Evolutionary conservation across 129 eudicot species (phyloP).

Genomic region (Glebionis coronaria): DNA sequence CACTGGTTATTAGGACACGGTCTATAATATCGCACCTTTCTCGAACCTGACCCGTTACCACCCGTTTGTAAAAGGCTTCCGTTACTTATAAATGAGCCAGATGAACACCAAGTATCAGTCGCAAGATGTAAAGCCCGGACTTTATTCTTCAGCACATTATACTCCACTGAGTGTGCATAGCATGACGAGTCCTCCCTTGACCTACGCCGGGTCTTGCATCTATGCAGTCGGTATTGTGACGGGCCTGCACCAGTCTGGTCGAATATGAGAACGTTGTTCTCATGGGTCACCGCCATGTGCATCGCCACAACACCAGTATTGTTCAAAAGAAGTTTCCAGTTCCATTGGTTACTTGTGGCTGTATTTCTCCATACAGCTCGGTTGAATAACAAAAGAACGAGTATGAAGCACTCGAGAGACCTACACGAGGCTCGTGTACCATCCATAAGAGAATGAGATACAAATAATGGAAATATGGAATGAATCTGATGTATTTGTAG

Average conservation of each 20-base stretch:
- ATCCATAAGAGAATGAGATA: slow-evolving; percentile 24
- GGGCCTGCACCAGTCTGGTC: slow-evolving; percentile 52
- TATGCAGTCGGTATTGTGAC: slow-evolving; percentile 39
- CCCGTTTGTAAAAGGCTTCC: slow-evolving; percentile 63
- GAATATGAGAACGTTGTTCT: slow-evolving; percentile 52
- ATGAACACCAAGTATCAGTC: slow-evolving; percentile 68
- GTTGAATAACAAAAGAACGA: slow-evolving; percentile 26
- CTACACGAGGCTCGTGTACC: slow-evolving; percentile 8
- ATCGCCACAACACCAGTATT: slow-evolving; percentile 66
- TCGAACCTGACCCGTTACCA: slow-evolving; percentile 45
- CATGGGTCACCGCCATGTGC: slow-evolving; percentile 72
- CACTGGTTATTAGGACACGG: slow-evolving; percentile 50
- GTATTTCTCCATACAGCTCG: slow-evolving; percentile 9
- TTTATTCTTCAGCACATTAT: slow-evolving; percentile 36
- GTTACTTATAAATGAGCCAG: slow-evolving; percentile 56
- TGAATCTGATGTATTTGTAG: slow-evolving; percentile 22
- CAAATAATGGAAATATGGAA: slow-evolving; percentile 5
- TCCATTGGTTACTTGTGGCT: slow-evolving; percentile 21
- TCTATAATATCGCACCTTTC: slow-evolving; percentile 33
- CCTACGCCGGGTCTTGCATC: slow-evolving; percentile 20
- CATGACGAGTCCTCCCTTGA: slow-evolving; percentile 41
- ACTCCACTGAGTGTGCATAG: slow-evolving; percentile 72
- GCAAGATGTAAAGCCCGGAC: slow-evolving; percentile 47
- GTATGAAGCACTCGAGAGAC: slow-evolving; percentile 17
- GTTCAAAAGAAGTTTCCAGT: slow-evolving; percentile 54